Conservation (phyloP, 768 basidiomycete species). For the Russula brevipes region DNA sequence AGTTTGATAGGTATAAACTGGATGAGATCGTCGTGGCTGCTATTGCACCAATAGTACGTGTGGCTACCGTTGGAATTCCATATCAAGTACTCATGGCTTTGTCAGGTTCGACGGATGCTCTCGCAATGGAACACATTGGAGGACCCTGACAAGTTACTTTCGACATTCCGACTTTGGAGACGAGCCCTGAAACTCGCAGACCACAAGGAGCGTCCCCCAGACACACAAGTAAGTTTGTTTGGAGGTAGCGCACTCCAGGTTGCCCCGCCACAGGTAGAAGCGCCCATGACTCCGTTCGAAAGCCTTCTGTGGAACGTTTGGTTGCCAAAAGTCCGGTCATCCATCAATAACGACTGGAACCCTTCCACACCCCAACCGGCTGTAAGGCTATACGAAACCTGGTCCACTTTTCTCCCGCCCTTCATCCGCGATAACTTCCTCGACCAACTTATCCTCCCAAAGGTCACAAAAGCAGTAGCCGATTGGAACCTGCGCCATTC, state of each 20-base stretch:
- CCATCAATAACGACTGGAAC: constrained; percentile 93
- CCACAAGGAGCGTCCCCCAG: constrained; percentile 37
- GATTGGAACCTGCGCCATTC: constrained; percentile 72
- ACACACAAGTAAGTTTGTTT: constrained; percentile 51
- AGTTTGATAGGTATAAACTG: constrained; percentile 72
- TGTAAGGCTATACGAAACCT: constrained; percentile 79
- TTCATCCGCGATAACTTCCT: constrained; percentile 94
- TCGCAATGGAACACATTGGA: constrained; percentile 79
- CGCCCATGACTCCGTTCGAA: constrained; percentile 91
- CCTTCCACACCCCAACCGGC: constrained; percentile 68
- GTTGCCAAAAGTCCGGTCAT: constrained; percentile 90
- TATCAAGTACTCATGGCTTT: background rate
- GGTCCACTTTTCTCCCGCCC: constrained; percentile 80
- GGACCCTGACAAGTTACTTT: constrained; percentile 59
- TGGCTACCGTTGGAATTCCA: background rate
- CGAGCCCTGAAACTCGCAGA: constrained; percentile 56
- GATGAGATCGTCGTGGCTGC: constrained; percentile 94
- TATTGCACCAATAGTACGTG: constrained; percentile 66
- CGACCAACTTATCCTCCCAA: constrained; percentile 93
- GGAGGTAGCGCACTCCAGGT: constrained; percentile 40
- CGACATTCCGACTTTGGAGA: constrained; percentile 67
- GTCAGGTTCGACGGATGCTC: constrained; percentile 63
- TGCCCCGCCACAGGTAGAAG: constrained; percentile 38
- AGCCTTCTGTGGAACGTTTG: constrained; percentile 91
- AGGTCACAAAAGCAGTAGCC: constrained; percentile 75